These are phyloP conservation scores for Plasmodium coatneyi DNA, from an alignment of 169 alveolate species.

Conservation along the genomic window DNA sequence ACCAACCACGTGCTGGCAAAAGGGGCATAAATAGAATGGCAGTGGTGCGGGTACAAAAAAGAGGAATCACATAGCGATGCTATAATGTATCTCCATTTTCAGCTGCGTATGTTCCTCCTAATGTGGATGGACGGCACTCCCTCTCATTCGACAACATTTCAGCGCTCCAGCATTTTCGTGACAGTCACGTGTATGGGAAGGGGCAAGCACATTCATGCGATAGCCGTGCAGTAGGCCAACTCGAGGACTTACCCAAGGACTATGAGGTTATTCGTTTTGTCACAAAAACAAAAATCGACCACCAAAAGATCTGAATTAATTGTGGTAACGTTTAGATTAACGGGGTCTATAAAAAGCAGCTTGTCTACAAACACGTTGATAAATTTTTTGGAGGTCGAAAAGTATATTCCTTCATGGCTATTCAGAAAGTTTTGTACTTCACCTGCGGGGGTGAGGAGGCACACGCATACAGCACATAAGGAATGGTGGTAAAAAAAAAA, in stretches of 20 bases:
- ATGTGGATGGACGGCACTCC: background rate
- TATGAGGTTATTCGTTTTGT: slow-evolving; percentile 28
- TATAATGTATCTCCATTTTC: background rate
- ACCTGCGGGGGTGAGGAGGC: slow-evolving; percentile 3
- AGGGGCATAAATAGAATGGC: background rate
- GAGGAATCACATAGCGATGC: background rate
- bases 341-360: slow-evolving; percentile 46
- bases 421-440: slow-evolving; percentile 43
- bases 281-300: slow-evolving; percentile 54
- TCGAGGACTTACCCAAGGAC: slow-evolving; percentile 40
- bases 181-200: too few relatives aligned
- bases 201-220: background rate
- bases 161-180: background rate
- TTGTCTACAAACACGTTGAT: slow-evolving; percentile 69
- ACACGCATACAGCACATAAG: background rate
- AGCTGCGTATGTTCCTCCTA: too few relatives aligned
- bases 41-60: background rate
- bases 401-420: slow-evolving; percentile 51
- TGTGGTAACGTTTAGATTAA: slow-evolving; percentile 38
- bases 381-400: slow-evolving; percentile 41
- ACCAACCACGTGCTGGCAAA: background rate
- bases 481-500: background rate
- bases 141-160: background rate
- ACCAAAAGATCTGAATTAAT: slow-evolving; percentile 32
- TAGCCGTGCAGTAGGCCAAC: background rate